Conservation (phyloP, 345 rosid species). For the Geranium rotundifolium region DNA sequence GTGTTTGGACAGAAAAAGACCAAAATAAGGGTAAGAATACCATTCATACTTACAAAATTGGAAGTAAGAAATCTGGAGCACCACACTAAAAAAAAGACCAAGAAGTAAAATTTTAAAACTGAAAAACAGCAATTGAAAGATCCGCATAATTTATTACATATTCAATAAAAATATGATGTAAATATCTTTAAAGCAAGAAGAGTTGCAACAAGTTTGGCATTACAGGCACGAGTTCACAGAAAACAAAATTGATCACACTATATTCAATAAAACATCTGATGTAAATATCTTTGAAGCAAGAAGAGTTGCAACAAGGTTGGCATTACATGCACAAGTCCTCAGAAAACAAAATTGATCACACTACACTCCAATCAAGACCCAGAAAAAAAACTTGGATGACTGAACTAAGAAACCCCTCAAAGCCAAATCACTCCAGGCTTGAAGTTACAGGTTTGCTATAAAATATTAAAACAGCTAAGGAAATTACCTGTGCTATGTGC, state of each 20-base stretch:
- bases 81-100: background rate
- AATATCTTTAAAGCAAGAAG: background rate
- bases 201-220: background rate
- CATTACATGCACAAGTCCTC: too few relatives aligned
- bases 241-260: too few relatives aligned
- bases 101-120: background rate
- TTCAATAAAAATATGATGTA: background rate
- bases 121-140: background rate
- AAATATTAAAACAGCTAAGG: background rate
- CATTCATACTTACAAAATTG: background rate
- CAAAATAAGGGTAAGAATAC: background rate
- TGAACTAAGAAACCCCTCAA: too few relatives aligned
- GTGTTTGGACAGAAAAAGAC: constrained; percentile 4
- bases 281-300: too few relatives aligned
- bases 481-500: constrained; percentile 85
- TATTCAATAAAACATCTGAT: too few relatives aligned
- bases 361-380: too few relatives aligned
- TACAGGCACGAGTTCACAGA: too few relatives aligned
- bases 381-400: too few relatives aligned
- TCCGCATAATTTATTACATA: background rate
- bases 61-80: background rate
- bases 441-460: background rate
- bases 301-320: too few relatives aligned
- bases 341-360: too few relatives aligned
- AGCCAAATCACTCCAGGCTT: background rate